A percentile compares a stretch with the other conserved stretches of the same genome.
phyloP scores from a whole-genome alignment of 2,329 filamentous ascomycete species.

The Pseudovirgaria hyperparasitica region DNA sequence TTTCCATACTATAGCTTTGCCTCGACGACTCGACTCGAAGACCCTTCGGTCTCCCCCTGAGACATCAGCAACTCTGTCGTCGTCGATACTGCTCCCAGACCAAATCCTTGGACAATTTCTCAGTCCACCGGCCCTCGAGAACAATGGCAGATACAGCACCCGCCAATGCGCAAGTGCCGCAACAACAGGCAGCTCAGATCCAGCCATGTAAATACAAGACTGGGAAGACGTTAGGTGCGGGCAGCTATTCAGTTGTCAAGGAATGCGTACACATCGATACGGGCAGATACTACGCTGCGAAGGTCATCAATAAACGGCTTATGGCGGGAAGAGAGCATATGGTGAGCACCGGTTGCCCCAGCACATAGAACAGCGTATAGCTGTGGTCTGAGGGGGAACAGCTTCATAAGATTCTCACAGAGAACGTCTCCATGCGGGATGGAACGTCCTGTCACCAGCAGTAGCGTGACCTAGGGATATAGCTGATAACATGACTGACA shows the following conservation, averaged over 20 bases:
- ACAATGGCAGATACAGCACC: slow-evolving; percentile 18
- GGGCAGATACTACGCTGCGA: slow-evolving; percentile 93
- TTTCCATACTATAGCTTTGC: too few relatives aligned
- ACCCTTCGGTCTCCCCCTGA: slow-evolving; percentile 1
- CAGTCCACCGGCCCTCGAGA: too few relatives aligned
- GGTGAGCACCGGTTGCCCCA: too few relatives aligned
- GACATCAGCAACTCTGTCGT: slow-evolving; percentile 4
- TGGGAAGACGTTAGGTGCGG: slow-evolving; percentile 90
- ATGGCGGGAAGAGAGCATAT: slow-evolving; percentile 98
- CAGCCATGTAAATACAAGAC: slow-evolving; percentile 98
- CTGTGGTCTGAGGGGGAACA: too few relatives aligned
- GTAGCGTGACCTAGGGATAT: slow-evolving; percentile 1
- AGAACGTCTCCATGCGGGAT: too few relatives aligned
- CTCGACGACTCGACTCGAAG: too few relatives aligned
- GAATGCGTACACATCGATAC: slow-evolving; percentile 99
- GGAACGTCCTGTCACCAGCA: neutral
- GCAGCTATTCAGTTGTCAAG: slow-evolving; percentile 96
- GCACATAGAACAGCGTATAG: too few relatives aligned
- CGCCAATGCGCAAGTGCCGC: slow-evolving; percentile 17
- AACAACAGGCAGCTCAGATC: slow-evolving; percentile 42
- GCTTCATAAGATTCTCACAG: too few relatives aligned
- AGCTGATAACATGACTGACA: slow-evolving; percentile 4
- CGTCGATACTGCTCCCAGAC: slow-evolving; percentile 2
- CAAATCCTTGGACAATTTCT: too few relatives aligned
- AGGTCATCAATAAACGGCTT: slow-evolving; percentile 96